Evolutionary conservation across 2,329 filamentous ascomycete genomes (phyloP), one percentile per base, ranked within the genome.

Genomic region (Aplosporella prunicola): DNA sequence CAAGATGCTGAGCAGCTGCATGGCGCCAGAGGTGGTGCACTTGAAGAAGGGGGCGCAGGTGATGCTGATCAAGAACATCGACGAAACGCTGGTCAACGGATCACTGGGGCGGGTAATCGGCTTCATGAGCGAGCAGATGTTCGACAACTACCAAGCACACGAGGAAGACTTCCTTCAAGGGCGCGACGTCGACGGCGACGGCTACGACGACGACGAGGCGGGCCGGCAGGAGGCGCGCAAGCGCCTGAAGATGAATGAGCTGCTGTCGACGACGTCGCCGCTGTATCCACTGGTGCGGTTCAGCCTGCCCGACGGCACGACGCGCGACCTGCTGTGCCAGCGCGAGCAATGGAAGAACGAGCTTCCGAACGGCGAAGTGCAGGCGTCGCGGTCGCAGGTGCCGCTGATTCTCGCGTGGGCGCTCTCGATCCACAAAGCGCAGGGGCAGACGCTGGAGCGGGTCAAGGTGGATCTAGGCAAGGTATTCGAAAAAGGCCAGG

Each of bases 1-100:
- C 30, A 88, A 78, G 53, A 61, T 96, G 1, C 67, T 98, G 5
- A 61, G 74, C 5, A 94, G 89, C 53, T 93, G 93, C 76, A 95
- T 98, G 83, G 88, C 91, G 0, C 88, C 91, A 0, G 80, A 81
- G 49, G 55, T 62, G 0, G 74, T 98, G 14, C 76, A 82, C 22
- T 64, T 98, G 20, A 96, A 95, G 59, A 80, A 91, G 45, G 85
- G 87, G 8, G 85, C 91, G 0, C 93, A 98, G 56, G 93, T 98
- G 29, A 98, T 98, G 91, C 68, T 98, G n/a, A 95, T 98, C 69
- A 98, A 98, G 61, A 98, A 98, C 51, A 80, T 96, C 63, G 91
- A 98, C 53, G 86, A 94, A 25, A 80, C 76, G 0, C 71, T 98
- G 0, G 91, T 96, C 48, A 98, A 98, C 53, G 91, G 91, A 4